These are phyloP conservation scores for Striga asiatica DNA, from an alignment of 257 asterid species.

Conservation along the genomic window DNA sequence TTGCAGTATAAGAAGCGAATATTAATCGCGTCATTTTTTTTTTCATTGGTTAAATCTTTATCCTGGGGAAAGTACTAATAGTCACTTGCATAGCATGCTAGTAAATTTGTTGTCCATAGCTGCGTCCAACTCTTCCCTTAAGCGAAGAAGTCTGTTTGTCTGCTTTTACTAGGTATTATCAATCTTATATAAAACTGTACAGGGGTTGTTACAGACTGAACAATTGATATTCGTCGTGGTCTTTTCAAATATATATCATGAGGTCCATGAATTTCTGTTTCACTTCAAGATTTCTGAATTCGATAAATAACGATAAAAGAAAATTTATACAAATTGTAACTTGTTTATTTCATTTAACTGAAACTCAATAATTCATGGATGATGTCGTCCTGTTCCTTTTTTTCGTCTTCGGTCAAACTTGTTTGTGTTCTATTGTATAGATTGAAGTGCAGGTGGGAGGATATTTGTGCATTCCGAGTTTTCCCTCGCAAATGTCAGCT, in stretches of 20 bases:
- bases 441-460: constrained; percentile 62
- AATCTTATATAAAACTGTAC: too few species aligned
- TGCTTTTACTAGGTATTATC: not conserved
- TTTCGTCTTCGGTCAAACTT: not conserved
- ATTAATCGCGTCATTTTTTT: not conserved
- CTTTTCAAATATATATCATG: too few species aligned
- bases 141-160: constrained; percentile 10
- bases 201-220: too few species aligned
- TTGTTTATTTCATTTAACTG: too few species aligned
- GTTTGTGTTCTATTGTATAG: constrained; percentile 31
- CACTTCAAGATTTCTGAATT: too few species aligned
- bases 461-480: constrained; percentile 63
- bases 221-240: too few species aligned
- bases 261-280: too few species aligned
- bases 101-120: not conserved
- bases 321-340: too few species aligned
- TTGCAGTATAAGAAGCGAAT: not conserved
- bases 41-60: constrained; percentile 5
- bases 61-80: not conserved
- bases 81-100: not conserved
- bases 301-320: too few species aligned
- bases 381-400: not conserved
- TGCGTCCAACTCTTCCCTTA: not conserved
- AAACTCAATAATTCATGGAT: not conserved
- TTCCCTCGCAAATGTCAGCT: constrained; percentile 66